These are phyloP conservation scores for Maudiozyma turicensis DNA, from an alignment of 805 yeast species.

Conservation along the genomic window DNA sequence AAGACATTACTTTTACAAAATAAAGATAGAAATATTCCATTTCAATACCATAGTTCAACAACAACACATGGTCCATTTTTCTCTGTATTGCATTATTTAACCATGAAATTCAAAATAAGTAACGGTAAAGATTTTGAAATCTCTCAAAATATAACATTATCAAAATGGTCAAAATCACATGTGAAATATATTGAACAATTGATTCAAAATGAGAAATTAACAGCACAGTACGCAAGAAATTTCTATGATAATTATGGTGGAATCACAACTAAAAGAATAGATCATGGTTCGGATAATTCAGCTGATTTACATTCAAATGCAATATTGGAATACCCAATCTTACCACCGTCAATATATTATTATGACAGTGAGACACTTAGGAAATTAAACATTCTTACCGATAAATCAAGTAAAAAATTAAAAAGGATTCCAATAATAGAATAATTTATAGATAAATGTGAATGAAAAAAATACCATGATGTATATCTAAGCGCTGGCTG, in stretches of 20 bases:
- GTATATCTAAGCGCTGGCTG: too few species aligned
- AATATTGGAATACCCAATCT: slow-evolving; percentile 29
- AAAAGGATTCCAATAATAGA: slow-evolving; percentile 18
- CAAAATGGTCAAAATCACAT: slow-evolving; percentile 42
- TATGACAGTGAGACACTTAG: slow-evolving; percentile 16
- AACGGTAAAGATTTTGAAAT: slow-evolving; percentile 43
- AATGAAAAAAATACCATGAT: too few species aligned
- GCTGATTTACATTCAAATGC: slow-evolving; percentile 1
- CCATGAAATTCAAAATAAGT: slow-evolving; percentile 39
- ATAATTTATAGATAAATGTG: neutral
- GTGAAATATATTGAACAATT: slow-evolving; percentile 42
- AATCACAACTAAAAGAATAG: slow-evolving; percentile 20
- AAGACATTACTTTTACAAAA: slow-evolving; percentile 25
- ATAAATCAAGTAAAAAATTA: neutral
- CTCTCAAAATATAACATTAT: slow-evolving; percentile 42
- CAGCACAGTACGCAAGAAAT: slow-evolving; percentile 31
- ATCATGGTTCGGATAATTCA: slow-evolving; percentile 8
- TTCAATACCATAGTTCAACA: slow-evolving; percentile 38
- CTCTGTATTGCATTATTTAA: slow-evolving; percentile 42
- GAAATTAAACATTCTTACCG: slow-evolving; percentile 14
- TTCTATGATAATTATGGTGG: slow-evolving; percentile 31
- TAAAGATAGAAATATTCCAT: slow-evolving; percentile 24
- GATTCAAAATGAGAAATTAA: slow-evolving; percentile 43
- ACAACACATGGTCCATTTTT: slow-evolving; percentile 38
- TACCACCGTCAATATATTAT: slow-evolving; percentile 27